Conservation (phyloP, 768 basidiomycete species). For the Xerocomellus amylosporus region DNA sequence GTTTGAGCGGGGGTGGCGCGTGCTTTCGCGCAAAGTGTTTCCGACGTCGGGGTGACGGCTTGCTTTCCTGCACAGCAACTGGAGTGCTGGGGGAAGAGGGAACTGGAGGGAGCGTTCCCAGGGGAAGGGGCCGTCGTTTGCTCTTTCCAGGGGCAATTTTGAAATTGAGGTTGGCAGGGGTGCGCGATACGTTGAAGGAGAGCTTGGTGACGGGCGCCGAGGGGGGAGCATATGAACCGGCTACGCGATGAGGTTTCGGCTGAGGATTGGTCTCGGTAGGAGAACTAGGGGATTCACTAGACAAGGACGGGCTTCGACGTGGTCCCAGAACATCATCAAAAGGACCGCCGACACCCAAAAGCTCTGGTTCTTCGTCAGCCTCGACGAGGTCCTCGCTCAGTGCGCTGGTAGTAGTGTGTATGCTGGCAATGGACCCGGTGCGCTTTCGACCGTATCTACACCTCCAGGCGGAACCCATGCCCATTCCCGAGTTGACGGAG, state of each 20-base stretch:
- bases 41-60: constrained; percentile 34
- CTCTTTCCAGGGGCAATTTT: constrained; percentile 45
- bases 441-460: constrained; percentile 69
- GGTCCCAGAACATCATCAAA: constrained; percentile 45
- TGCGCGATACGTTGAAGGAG: constrained; percentile 43
- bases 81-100: constrained; percentile 67
- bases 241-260: constrained; percentile 9
- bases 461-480: constrained; percentile 66
- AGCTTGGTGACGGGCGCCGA: constrained; percentile 52
- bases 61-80: constrained; percentile 39
- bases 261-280: constrained; percentile 31
- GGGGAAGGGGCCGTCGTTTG: constrained; percentile 60
- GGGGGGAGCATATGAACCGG: constrained; percentile 16
- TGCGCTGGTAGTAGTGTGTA: constrained; percentile 61
- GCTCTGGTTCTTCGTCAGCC: constrained; percentile 73
- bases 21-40: constrained; percentile 58
- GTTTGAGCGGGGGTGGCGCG: constrained; percentile 54
- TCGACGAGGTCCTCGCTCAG: constrained; percentile 80
- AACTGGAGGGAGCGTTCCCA: constrained; percentile 64
- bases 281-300: constrained; percentile 36
- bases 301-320: constrained; percentile 35
- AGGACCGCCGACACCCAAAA: constrained; percentile 66
- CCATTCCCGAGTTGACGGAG: constrained; percentile 60
- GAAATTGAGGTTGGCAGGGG: constrained; percentile 55
- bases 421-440: constrained; percentile 72